Conservation (phyloP, 768 basidiomycete species). For the Rhizopogon sp. region DNA sequence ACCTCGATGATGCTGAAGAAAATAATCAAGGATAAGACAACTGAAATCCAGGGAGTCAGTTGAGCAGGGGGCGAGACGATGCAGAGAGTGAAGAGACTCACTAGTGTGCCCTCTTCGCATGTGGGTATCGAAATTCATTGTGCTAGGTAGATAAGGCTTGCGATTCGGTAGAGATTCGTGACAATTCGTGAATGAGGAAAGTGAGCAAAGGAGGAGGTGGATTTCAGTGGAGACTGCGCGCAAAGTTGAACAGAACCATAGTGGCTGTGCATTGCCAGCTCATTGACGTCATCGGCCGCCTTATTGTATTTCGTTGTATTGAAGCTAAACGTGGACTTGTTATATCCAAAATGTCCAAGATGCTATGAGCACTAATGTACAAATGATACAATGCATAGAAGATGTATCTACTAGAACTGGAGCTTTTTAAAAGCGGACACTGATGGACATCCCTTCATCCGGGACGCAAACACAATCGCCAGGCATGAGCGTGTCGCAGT, state of each 20-base stretch:
- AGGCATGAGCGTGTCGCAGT: slow-evolving; percentile 55
- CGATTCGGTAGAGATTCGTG: slow-evolving; percentile 11
- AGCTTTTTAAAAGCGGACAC: slow-evolving; percentile 17
- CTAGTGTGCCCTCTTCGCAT: slow-evolving; percentile 53
- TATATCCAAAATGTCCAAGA: slow-evolving; percentile 3
- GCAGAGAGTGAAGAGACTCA: slow-evolving; percentile 22
- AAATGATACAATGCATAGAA: slow-evolving; percentile 6
- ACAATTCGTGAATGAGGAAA: slow-evolving; percentile 21
- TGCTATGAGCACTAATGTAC: slow-evolving; percentile 13
- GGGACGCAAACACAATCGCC: slow-evolving; percentile 61
- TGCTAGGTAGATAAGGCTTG: slow-evolving; percentile 3
- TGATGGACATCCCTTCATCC: slow-evolving; percentile 29
- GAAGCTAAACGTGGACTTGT: neutral
- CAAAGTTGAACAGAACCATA: slow-evolving; percentile 16
- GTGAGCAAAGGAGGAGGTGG: slow-evolving; percentile 10
- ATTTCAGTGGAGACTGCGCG: slow-evolving; percentile 7
- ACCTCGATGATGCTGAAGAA: slow-evolving; percentile 69
- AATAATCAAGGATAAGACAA: slow-evolving; percentile 44
- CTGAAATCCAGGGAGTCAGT: slow-evolving; percentile 32
- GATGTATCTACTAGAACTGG: neutral
- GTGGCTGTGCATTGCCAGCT: slow-evolving; percentile 19
- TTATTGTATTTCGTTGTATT: neutral
- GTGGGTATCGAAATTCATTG: slow-evolving; percentile 34
- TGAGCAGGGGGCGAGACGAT: neutral
- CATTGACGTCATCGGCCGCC: slow-evolving; percentile 10